A percentile compares a stretch with the other conserved stretches of the same genome.
Conservation (phyloP, 2,329 filamentous ascomycete species). For the Fusarium nisikadoi region DNA sequence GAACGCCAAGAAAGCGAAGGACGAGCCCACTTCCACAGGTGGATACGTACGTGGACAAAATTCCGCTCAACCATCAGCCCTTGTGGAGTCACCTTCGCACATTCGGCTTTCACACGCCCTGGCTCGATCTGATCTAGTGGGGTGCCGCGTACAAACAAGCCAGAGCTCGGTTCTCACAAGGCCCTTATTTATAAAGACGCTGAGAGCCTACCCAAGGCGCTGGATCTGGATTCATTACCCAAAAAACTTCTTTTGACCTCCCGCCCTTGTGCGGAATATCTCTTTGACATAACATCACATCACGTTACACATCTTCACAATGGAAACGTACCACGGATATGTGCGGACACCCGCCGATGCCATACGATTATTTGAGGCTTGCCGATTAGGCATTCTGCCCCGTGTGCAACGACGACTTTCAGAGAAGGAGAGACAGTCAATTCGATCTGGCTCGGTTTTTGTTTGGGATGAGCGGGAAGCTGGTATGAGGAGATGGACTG, state of each 20-base stretch:
- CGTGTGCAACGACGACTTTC: slow-evolving; percentile 92
- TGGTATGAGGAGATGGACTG: slow-evolving; percentile 98
- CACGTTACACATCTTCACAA: slow-evolving; percentile 55
- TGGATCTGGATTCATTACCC: slow-evolving; percentile 35
- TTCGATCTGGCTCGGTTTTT: slow-evolving; percentile 96
- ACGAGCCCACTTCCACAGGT: slow-evolving; percentile 32
- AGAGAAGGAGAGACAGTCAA: slow-evolving; percentile 96
- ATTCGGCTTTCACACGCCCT: slow-evolving; percentile 32
- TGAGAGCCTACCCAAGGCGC: slow-evolving; percentile 25
- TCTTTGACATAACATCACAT: slow-evolving; percentile 25
- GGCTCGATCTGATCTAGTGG: slow-evolving; percentile 46
- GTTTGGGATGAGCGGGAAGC: slow-evolving; percentile 99
- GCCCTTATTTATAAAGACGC: slow-evolving; percentile 37
- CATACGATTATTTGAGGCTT: slow-evolving; percentile 98
- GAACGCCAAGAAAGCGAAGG: slow-evolving; percentile 40
- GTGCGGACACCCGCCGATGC: slow-evolving; percentile 96
- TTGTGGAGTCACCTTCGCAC: slow-evolving; percentile 43
- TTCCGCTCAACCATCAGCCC: slow-evolving; percentile 43
- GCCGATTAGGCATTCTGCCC: slow-evolving; percentile 86
- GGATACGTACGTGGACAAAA: slow-evolving; percentile 41
- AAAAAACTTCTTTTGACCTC: slow-evolving; percentile 21
- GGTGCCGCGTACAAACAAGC: slow-evolving; percentile 42
- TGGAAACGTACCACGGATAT: slow-evolving; percentile 97
- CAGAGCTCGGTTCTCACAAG: slow-evolving; percentile 39
- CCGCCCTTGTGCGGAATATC: slow-evolving; percentile 31